Evolutionary conservation across 108 stramenopile genomes (phyloP).

Genomic region (Pinguiococcus pyrenoidosus): DNA sequence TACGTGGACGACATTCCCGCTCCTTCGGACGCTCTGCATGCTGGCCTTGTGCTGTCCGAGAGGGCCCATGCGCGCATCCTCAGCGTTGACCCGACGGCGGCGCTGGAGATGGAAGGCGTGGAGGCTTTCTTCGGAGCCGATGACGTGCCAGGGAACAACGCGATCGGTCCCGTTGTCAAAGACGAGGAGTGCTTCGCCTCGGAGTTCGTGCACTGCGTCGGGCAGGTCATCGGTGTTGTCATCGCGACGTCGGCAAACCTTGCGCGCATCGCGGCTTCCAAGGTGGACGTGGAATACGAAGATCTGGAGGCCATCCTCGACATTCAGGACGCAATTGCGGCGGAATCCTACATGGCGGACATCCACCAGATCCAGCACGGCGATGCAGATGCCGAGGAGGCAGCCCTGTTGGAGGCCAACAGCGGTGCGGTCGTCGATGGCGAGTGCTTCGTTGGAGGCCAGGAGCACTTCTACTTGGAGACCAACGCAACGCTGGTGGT

Average conservation of each 20-base stretch:
- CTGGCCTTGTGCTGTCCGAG: conserved; percentile 54
- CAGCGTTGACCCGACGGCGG: conserved; percentile 46
- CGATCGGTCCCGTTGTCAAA: conserved; percentile 56
- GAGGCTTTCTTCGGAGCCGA: conserved; percentile 50
- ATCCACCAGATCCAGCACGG: conserved; percentile 57
- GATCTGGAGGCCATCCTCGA: conserved; percentile 21
- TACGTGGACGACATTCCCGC: conserved; percentile 79
- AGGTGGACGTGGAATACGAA: conserved; percentile 56
- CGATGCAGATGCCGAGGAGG: conserved; percentile 27
- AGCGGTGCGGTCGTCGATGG: conserved; percentile 26
- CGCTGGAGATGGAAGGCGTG: conserved; percentile 58
- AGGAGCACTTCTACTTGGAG: conserved; percentile 90
- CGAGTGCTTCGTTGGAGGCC: conserved; percentile 53
- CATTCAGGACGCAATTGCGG: conserved; percentile 56
- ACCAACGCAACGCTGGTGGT: conserved; percentile 69
- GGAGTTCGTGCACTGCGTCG: conserved; percentile 37
- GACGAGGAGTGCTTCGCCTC: conserved; percentile 58
- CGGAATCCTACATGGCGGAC: conserved; percentile 1
- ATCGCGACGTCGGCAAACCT: conserved; percentile 56
- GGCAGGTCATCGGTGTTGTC: conserved; percentile 65
- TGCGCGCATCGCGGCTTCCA: conserved; percentile 59
- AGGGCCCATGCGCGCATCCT: conserved; percentile 51
- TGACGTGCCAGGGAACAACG: conserved; percentile 65
- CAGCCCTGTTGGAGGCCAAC: conserved; percentile 17
- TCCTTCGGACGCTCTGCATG: conserved; percentile 60